phyloP scores from a whole-genome alignment of 2,329 filamentous ascomycete species.

The Dryadomyces quercus-mongolicae region DNA sequence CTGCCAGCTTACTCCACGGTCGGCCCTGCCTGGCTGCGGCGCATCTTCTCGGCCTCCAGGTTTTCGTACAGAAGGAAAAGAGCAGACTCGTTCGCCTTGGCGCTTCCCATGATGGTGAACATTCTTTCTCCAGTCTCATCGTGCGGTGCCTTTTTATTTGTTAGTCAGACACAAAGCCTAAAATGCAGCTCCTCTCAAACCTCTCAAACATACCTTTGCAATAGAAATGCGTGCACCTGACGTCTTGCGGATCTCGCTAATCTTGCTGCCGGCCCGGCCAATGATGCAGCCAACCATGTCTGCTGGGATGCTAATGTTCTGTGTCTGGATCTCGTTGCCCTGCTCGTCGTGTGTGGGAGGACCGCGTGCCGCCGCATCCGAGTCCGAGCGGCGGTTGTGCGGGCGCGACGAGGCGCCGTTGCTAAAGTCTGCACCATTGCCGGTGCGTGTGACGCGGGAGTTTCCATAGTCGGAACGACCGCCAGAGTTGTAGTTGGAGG shows the following conservation, averaged over 20 bases:
- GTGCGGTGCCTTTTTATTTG: slow-evolving; percentile 58
- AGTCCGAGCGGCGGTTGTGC: slow-evolving; percentile 70
- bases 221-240: slow-evolving; percentile 96
- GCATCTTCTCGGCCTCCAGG: slow-evolving; percentile 97
- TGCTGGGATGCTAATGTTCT: slow-evolving; percentile 98
- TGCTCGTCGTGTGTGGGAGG: slow-evolving; percentile 89
- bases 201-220: slow-evolving; percentile 51
- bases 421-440: slow-evolving; percentile 95
- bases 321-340: slow-evolving; percentile 93
- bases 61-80: slow-evolving; percentile 97
- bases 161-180: slow-evolving; percentile 10
- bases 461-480: slow-evolving; percentile 43
- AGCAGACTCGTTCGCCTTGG: slow-evolving; percentile 87
- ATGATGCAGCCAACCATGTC: slow-evolving; percentile 99
- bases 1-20: slow-evolving; percentile 32
- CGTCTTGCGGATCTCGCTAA: slow-evolving; percentile 95
- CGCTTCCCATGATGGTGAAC: slow-evolving; percentile 98
- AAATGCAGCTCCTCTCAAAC: not conserved
- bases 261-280: slow-evolving; percentile 87
- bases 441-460: slow-evolving; percentile 80
- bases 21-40: slow-evolving; percentile 65
- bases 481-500: slow-evolving; percentile 21
- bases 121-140: slow-evolving; percentile 97
- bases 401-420: slow-evolving; percentile 53
- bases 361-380: slow-evolving; percentile 67